Conservation (phyloP, 257 asterid species). For the Cruciata laevipes region DNA sequence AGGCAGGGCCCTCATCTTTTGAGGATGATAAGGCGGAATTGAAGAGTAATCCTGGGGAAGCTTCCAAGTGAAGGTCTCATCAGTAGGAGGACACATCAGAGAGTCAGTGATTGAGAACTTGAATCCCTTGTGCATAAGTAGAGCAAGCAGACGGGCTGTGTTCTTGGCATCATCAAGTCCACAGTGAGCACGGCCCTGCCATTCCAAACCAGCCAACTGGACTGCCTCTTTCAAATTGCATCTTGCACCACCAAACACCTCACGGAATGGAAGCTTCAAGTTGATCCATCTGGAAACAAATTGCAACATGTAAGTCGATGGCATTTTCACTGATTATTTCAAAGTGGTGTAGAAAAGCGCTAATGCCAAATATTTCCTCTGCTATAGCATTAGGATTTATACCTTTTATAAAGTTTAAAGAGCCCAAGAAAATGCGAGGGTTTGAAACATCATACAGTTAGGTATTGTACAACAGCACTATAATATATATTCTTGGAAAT, state of each 20-base stretch:
- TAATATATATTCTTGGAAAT: not conserved
- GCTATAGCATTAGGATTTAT: not conserved
- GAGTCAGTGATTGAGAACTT: constrained; percentile 74
- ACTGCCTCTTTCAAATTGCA: constrained; percentile 88
- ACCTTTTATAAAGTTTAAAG: not conserved
- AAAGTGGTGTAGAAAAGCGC: not conserved
- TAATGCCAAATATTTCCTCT: not conserved
- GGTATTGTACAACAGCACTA: not conserved
- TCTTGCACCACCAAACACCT: constrained; percentile 62
- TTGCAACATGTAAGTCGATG: constrained; percentile 9
- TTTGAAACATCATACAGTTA: not conserved
- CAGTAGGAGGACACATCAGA: constrained; percentile 31
- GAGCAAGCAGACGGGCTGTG: constrained; percentile 69
- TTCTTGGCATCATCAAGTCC: constrained; percentile 91
- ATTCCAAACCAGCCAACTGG: constrained; percentile 67
- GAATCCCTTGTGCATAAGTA: constrained; percentile 58
- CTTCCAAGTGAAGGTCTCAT: constrained; percentile 46
- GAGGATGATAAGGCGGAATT: constrained; percentile 35
- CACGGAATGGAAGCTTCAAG: constrained; percentile 70
- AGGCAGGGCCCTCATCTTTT: constrained; percentile 33
- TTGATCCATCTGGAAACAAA: constrained; percentile 71
- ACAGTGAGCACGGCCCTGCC: constrained; percentile 96
- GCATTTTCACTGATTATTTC: constrained; percentile 1
- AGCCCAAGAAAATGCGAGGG: not conserved
- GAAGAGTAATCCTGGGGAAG: constrained; percentile 33